Evolutionary conservation across 2,329 filamentous ascomycete species (phyloP).

Genomic region (Diaporthe longicolla): DNA sequence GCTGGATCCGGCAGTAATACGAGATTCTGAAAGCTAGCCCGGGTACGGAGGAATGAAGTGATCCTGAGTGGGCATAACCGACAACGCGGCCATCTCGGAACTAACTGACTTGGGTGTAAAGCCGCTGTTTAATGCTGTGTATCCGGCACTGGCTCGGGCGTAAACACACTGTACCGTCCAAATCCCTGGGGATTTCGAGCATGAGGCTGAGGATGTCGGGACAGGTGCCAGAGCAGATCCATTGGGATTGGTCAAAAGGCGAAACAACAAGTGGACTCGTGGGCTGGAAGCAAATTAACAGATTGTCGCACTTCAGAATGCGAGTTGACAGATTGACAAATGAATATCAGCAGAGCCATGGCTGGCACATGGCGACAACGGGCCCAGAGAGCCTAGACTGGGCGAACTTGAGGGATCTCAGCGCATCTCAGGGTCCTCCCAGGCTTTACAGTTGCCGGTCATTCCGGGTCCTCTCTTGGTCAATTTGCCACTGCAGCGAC

Average conservation of each 20-base stretch:
- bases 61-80: not conserved
- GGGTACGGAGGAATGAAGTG: not conserved
- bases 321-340: constrained; percentile 2
- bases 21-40: constrained; percentile 14
- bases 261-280: constrained; percentile 16
- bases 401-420: constrained; percentile 3
- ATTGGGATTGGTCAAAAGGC: constrained; percentile 10
- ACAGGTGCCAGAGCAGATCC: constrained; percentile 24
- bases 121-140: not conserved
- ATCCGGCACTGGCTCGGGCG: no score
- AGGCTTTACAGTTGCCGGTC: not conserved
- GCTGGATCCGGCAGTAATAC: constrained; percentile 26
- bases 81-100: not conserved
- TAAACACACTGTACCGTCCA: not conserved
- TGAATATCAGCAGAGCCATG: not conserved
- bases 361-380: not conserved
- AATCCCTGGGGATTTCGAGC: no score
- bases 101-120: no score
- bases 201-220: not conserved
- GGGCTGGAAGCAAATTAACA: constrained; percentile 23
- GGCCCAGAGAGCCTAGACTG: not conserved
- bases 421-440: constrained; percentile 23
- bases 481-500: not conserved
- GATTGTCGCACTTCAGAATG: constrained; percentile 12
- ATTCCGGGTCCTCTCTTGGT: constrained; percentile 10